Evolutionary conservation across 768 basidiomycete species (phyloP).

Genomic region (Psilocybe sp.): DNA sequence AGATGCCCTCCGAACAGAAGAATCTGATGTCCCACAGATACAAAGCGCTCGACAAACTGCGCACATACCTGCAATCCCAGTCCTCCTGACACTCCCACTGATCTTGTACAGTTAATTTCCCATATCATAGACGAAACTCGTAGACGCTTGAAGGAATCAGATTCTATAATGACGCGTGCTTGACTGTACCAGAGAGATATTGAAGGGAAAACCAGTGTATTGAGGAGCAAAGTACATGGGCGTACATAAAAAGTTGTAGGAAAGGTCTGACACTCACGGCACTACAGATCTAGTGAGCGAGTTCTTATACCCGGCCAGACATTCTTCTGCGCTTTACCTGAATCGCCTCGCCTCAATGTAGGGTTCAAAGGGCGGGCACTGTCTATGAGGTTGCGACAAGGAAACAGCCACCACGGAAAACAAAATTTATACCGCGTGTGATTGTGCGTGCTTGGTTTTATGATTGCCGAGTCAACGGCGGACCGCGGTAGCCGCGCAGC

Average conservation of each 20-base stretch:
- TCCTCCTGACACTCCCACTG: background rate
- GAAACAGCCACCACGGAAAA: constrained; percentile 5
- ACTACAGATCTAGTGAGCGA: constrained; percentile 46
- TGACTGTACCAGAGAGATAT: background rate
- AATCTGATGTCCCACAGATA: constrained; percentile 73
- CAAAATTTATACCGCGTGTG: constrained; percentile 2
- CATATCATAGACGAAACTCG: too few relatives aligned
- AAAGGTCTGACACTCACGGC: constrained; percentile 65
- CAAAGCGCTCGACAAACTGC: constrained; percentile 68
- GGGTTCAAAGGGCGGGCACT: constrained; percentile 57
- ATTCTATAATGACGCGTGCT: too few relatives aligned
- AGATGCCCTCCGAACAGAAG: constrained; percentile 69
- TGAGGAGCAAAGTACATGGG: background rate
- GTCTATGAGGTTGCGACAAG: constrained; percentile 64
- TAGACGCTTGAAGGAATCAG: background rate
- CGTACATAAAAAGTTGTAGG: constrained; percentile 41
- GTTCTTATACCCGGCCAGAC: constrained; percentile 59
- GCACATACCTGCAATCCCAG: constrained; percentile 43
- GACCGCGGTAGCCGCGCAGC: too few relatives aligned
- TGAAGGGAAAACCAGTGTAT: background rate
- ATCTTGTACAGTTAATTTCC: too few relatives aligned
- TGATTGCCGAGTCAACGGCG: background rate
- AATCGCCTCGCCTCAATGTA: constrained; percentile 61
- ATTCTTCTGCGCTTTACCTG: constrained; percentile 61
- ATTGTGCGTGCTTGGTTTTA: constrained; percentile 9